Conservation (phyloP, 208 protist genomes). For the Leishmania aethiopica region DNA sequence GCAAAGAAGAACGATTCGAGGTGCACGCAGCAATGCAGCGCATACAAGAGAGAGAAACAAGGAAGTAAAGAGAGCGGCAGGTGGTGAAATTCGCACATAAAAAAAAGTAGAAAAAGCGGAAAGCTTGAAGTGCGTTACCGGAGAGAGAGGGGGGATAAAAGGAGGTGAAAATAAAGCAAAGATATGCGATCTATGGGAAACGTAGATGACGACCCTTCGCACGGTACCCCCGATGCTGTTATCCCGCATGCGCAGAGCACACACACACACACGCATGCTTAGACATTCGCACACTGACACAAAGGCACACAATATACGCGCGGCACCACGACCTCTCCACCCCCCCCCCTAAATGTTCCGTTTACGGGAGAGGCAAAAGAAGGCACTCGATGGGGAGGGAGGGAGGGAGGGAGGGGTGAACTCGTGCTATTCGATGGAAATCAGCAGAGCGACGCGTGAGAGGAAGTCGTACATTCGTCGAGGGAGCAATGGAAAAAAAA, state of each 20-base stretch:
- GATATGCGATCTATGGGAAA: slow-evolving; percentile 4
- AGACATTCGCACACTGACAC: slow-evolving; percentile 5
- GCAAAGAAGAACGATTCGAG: background rate
- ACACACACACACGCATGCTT: background rate
- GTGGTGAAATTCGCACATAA: background rate
- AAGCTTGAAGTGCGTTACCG: background rate
- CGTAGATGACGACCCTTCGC: background rate
- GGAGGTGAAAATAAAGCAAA: background rate
- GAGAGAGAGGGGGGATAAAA: background rate
- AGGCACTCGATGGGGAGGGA: background rate
- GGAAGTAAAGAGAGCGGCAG: background rate
- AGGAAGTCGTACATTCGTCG: background rate
- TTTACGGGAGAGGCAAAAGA: background rate
- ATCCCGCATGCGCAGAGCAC: background rate
- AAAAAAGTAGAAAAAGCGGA: background rate
- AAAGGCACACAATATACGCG: slow-evolving; percentile 3
- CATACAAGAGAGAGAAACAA: background rate
- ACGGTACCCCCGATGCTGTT: background rate
- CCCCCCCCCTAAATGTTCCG: background rate
- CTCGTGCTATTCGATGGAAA: background rate
- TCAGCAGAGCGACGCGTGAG: background rate
- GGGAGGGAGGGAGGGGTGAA: background rate
- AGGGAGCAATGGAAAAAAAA: background rate
- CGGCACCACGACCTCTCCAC: background rate
- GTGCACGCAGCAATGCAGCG: background rate